Evolutionary conservation across 768 basidiomycete genomes (phyloP).

Genomic region (Erythrobasidium yunnanense): DNA sequence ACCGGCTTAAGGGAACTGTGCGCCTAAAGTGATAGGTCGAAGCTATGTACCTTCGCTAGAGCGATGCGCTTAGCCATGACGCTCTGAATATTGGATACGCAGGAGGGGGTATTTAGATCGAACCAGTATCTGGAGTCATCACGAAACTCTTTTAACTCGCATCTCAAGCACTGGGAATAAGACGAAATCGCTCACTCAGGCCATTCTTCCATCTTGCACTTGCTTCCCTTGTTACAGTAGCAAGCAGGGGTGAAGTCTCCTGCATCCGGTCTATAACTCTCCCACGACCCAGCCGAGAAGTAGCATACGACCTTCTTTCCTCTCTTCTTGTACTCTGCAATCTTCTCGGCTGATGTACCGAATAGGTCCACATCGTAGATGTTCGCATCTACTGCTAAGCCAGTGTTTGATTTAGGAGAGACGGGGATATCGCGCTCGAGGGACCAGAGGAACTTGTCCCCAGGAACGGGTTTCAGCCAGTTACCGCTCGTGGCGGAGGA

Average conservation of each 20-base stretch:
- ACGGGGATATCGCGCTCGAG: not conserved
- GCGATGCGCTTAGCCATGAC: slow-evolving; percentile 15
- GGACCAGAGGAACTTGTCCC: slow-evolving; percentile 2
- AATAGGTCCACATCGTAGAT: slow-evolving; percentile 22
- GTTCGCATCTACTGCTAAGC: not conserved
- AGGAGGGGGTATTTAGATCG: slow-evolving; percentile 3
- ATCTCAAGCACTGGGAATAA: not conserved
- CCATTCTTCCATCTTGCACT: slow-evolving; percentile 23
- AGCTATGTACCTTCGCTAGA: slow-evolving; percentile 13
- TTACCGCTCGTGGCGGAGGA: not conserved
- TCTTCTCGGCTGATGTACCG: not conserved
- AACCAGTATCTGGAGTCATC: slow-evolving; percentile 4
- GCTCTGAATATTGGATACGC: slow-evolving; percentile 1
- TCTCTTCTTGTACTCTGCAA: not conserved
- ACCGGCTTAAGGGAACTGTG: not conserved
- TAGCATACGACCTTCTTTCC: slow-evolving; percentile 23
- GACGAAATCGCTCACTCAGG: slow-evolving; percentile 10
- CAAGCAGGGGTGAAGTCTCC: not conserved
- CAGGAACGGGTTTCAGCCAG: slow-evolving; percentile 7
- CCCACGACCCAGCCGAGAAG: slow-evolving; percentile 19
- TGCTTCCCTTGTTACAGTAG: slow-evolving; percentile 13
- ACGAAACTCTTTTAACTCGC: not conserved
- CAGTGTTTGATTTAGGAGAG: not conserved
- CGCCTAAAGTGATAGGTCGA: not conserved
- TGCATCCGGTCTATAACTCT: not conserved